phyloP scores from a whole-genome alignment of 805 yeast species.

The Sugiyamaella lignohabitans region DNA sequence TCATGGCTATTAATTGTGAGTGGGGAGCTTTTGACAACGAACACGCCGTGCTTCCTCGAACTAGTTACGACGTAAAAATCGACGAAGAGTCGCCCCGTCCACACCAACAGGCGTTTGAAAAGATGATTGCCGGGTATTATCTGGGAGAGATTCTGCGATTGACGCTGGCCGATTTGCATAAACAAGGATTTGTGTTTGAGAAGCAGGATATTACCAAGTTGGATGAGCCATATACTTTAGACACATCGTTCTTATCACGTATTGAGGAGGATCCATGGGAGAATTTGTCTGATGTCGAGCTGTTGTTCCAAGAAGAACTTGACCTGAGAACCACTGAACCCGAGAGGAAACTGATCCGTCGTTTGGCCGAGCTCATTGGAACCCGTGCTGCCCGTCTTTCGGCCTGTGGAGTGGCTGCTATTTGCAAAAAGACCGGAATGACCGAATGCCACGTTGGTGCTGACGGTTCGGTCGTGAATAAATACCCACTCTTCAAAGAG shows the following conservation, averaged over 20 bases:
- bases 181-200: constrained; percentile 59
- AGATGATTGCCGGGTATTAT: constrained; percentile 96
- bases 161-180: constrained; percentile 64
- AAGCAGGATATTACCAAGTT: constrained; percentile 62
- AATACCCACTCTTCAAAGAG: constrained; percentile 84
- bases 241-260: constrained; percentile 80
- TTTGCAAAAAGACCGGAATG: constrained; percentile 78
- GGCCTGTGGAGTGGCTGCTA: constrained; percentile 92
- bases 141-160: constrained; percentile 87
- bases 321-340: constrained; percentile 59
- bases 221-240: constrained; percentile 63
- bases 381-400: constrained; percentile 89
- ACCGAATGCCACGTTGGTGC: constrained; percentile 77
- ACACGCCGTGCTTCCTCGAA: constrained; percentile 76
- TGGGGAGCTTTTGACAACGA: constrained; percentile 97
- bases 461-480: constrained; percentile 93
- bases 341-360: constrained; percentile 78
- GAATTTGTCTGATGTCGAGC: constrained; percentile 68
- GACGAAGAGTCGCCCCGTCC: constrained; percentile 92
- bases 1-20: constrained; percentile 96
- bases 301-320: constrained; percentile 54
- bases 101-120: constrained; percentile 91
- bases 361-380: constrained; percentile 80
- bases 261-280: constrained; percentile 88
- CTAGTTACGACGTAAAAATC: constrained; percentile 73